Conservation (phyloP, 2,329 filamentous ascomycete species). For the Sclerotinia trifoliorum region DNA sequence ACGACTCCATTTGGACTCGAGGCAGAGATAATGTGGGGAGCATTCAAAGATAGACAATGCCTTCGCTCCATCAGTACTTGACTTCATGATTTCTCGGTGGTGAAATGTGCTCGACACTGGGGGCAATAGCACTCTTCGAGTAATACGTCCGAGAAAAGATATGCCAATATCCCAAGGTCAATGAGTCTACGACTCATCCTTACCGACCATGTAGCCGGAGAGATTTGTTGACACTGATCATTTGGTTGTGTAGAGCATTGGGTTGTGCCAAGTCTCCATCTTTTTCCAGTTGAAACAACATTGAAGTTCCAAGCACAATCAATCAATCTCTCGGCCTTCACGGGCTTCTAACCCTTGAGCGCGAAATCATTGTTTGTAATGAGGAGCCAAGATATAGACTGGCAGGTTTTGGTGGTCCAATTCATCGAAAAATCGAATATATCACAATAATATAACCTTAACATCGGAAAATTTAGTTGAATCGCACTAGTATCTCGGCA, state of each 20-base stretch:
- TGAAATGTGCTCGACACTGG: not conserved
- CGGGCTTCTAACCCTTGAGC: not conserved
- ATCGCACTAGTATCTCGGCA: too few relatives aligned
- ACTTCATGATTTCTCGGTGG: not conserved
- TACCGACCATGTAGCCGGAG: not conserved
- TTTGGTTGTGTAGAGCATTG: not conserved
- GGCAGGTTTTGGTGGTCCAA: not conserved
- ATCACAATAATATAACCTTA: not conserved
- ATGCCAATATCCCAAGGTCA: not conserved
- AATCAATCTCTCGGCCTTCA: constrained; percentile 3
- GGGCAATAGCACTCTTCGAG: not conserved
- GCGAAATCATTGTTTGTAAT: not conserved
- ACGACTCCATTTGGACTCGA: not conserved
- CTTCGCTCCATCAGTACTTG: not conserved
- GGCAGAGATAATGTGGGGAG: not conserved
- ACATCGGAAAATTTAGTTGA: not conserved
- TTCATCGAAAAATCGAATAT: too few relatives aligned
- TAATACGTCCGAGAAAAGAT: not conserved
- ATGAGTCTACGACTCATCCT: not conserved
- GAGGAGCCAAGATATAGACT: not conserved
- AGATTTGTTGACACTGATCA: not conserved
- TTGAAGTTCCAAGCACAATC: constrained; percentile 4
- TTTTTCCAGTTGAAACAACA: constrained; percentile 7
- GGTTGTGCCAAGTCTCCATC: not conserved
- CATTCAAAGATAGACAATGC: not conserved